Evolutionary conservation across 2,329 filamentous ascomycete species (phyloP).

Genomic region (Trichoderma koningii): DNA sequence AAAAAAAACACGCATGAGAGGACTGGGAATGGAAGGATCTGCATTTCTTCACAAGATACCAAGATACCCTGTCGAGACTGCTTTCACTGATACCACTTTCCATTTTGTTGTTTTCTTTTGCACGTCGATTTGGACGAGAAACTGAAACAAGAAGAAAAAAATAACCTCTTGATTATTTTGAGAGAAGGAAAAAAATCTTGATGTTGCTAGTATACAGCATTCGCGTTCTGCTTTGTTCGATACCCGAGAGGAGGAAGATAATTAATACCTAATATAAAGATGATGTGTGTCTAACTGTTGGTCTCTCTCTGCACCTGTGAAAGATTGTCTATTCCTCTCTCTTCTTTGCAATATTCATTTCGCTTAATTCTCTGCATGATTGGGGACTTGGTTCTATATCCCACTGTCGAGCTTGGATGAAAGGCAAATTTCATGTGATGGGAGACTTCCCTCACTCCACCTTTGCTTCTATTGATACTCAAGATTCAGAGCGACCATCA

Average conservation of each 20-base stretch:
- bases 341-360: no score
- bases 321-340: not conserved
- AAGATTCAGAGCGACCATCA: no score
- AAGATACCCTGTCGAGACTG: slow-evolving; percentile 59
- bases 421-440: no score
- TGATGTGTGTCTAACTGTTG: slow-evolving; percentile 40
- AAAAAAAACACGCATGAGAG: slow-evolving; percentile 42
- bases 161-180: slow-evolving; percentile 8
- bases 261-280: slow-evolving; percentile 49
- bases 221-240: slow-evolving; percentile 43
- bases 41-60: slow-evolving; percentile 56
- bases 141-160: slow-evolving; percentile 30
- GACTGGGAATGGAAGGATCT: slow-evolving; percentile 54
- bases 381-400: not conserved
- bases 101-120: slow-evolving; percentile 35
- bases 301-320: not conserved
- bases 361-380: not conserved
- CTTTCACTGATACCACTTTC: slow-evolving; percentile 49
- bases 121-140: slow-evolving; percentile 30
- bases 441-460: no score
- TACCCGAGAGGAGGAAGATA: slow-evolving; percentile 45
- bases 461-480: no score
- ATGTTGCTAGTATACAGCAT: slow-evolving; percentile 36
- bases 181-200: slow-evolving; percentile 1
- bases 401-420: no score